Evolutionary conservation across 768 basidiomycete species (phyloP).

Genomic region (Pleurotus giganteus): DNA sequence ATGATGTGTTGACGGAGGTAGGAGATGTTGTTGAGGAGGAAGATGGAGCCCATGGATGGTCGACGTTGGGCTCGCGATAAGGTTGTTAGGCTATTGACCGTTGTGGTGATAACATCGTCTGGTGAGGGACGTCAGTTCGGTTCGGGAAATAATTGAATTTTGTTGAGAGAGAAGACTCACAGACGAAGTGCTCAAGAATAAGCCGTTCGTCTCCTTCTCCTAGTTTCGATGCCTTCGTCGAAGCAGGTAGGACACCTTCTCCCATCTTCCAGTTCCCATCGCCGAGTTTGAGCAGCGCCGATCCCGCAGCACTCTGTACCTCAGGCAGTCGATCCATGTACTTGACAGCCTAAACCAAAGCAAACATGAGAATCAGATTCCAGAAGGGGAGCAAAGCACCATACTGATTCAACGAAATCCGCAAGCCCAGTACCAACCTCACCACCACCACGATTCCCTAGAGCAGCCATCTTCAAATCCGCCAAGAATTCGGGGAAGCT

Average conservation of each 20-base stretch:
- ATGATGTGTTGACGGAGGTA: constrained; percentile 65
- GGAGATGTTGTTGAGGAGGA: constrained; percentile 77
- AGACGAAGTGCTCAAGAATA: constrained; percentile 73
- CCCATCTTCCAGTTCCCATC: constrained; percentile 95
- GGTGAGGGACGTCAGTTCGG: neutral
- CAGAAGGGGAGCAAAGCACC: constrained; percentile 21
- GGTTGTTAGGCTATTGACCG: constrained; percentile 56
- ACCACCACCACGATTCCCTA: constrained; percentile 50
- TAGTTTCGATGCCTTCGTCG: constrained; percentile 46
- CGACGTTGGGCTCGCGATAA: constrained; percentile 61
- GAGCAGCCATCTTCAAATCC: constrained; percentile 67
- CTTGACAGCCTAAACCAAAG: constrained; percentile 50
- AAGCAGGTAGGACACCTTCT: constrained; percentile 56
- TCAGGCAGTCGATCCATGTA: constrained; percentile 72
- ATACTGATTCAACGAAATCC: constrained; percentile 55
- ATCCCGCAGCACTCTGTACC: constrained; percentile 63
- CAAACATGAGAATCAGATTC: neutral
- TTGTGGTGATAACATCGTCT: constrained; percentile 78
- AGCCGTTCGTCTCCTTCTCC: constrained; percentile 55
- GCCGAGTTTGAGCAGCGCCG: constrained; percentile 67
- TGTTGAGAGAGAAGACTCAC: constrained; percentile 50
- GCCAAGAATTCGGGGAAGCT: constrained; percentile 85
- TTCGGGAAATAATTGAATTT: neutral
- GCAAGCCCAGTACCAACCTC: constrained; percentile 65
- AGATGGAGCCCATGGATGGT: constrained; percentile 69